Evolutionary conservation across 805 yeast species (phyloP), one percentile per base, ranked within the genome.

Genomic region (Cyberlindnera mrakii): DNA sequence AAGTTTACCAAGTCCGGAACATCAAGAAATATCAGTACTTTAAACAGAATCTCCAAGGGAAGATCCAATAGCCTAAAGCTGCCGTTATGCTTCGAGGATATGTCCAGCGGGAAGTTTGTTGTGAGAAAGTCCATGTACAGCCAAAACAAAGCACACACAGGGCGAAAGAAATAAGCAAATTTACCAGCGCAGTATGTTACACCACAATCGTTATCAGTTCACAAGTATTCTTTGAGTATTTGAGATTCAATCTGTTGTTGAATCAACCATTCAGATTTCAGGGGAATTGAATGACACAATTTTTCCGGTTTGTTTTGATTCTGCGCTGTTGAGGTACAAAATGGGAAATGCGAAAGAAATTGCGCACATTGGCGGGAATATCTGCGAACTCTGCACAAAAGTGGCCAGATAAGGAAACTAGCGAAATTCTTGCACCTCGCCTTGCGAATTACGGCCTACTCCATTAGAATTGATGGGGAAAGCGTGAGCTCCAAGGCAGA

Each of bases 41-140:
- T 53, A 43, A 50, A 42, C n/a, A 55, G 41, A 4, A 55, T 34
- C 40, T 55, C 59, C 29, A 55, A 34, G 6, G 59, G 59, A 14
- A 55, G 39, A 17, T 55, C 55, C n/a, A 51, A 20, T n/a, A 55
- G 37, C 31, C 52, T 41, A 40, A 55, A 55, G 3, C 47, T 42
- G 3, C 44, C 55, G 4, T 44, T 35, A 40, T 50, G 51, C 17
- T 41, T 33, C 1, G 19, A 35, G 5, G 44, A 23, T 3, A 45
- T 30, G 25, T 52, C 49, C 8, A 45, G 47, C 1, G 38, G 29
- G 40, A 55, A 55, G 45, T 52, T 53, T 27, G 48, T 52, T 4
- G 59, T 55, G 16, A 55, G 42, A 33, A 52, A 55, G 43, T 55
- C 53, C 59, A 55, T 55, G 8, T 15, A 33, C 17, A 14, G 35